Conservation (phyloP, 352 stramenopile genomes). For the Discostella stelligera region DNA sequence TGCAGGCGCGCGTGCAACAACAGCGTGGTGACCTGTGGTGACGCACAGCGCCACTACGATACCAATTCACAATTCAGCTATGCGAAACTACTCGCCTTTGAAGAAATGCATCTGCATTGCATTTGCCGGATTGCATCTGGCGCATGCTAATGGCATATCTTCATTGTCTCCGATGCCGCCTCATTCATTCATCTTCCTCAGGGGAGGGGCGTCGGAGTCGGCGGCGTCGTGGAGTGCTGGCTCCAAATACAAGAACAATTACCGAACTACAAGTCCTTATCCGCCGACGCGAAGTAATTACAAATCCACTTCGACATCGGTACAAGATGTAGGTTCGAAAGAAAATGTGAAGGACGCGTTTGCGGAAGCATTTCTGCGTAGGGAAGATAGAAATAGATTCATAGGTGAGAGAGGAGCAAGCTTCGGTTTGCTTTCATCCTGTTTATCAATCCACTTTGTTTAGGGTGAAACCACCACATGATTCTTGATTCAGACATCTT, state of each 20-base stretch:
- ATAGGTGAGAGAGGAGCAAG: conserved; percentile 69
- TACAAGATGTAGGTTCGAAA: conserved; percentile 22
- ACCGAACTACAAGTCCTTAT: conserved; percentile 16
- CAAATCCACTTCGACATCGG: not conserved
- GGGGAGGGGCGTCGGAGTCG: conserved; percentile 36
- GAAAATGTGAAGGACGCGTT: conserved; percentile 54
- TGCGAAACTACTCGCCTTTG: not conserved
- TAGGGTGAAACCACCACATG: not conserved
- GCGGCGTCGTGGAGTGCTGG: conserved; percentile 41
- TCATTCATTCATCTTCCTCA: not conserved
- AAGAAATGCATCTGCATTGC: not conserved
- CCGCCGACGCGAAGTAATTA: conserved; percentile 5
- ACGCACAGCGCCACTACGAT: too few species aligned
- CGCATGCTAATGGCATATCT: not conserved
- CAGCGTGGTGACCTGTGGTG: too few species aligned
- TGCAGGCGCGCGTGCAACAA: too few species aligned
- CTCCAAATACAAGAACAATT: conserved; percentile 34
- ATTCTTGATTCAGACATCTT: not conserved
- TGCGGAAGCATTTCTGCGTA: conserved; percentile 66
- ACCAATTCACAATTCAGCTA: too few species aligned
- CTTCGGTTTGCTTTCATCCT: not conserved
- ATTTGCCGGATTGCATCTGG: not conserved
- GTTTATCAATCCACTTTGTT: not conserved
- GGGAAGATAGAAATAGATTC: conserved; percentile 72
- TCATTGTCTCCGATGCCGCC: not conserved